Conservation (phyloP, 257 asterid genomes). For the Verbena officinalis region DNA sequence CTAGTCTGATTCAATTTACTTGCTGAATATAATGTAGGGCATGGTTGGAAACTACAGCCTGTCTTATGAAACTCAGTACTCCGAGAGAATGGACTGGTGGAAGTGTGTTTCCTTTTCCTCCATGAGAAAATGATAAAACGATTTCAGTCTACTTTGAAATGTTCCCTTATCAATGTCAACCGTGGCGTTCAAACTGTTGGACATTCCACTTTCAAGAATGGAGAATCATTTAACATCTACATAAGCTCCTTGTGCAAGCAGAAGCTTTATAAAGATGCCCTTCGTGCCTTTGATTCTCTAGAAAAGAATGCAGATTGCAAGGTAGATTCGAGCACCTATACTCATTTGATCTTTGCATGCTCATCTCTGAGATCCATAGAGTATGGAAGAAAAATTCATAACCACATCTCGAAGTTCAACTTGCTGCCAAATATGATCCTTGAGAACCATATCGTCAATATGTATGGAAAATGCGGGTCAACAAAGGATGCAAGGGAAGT, state of each 20-base stretch:
- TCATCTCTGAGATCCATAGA: conserved; percentile 56
- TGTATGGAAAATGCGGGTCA: conserved; percentile 81
- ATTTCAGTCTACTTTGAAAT: conserved; percentile 28
- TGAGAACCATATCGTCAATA: conserved; percentile 67
- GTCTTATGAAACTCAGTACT: neutral
- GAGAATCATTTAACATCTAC: conserved; percentile 43
- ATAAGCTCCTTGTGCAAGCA: conserved; percentile 60
- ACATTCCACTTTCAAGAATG: conserved; percentile 30
- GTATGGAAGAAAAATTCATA: conserved; percentile 53
- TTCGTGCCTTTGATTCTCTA: conserved; percentile 46
- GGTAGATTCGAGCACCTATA: conserved; percentile 55
- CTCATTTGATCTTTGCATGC: conserved; percentile 56
- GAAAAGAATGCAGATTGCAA: conserved; percentile 36
- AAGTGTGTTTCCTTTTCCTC: conserved; percentile 7
- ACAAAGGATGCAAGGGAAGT: conserved; percentile 57
- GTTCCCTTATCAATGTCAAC: conserved; percentile 22
- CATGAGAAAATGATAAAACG: conserved; percentile 45
- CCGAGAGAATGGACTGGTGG: conserved; percentile 14
- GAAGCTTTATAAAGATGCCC: conserved; percentile 55
- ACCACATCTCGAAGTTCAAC: conserved; percentile 45
- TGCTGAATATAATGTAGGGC: conserved; percentile 13
- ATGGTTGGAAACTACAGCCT: neutral
- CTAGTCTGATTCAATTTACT: neutral
- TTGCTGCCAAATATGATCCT: conserved; percentile 60
- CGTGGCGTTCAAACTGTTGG: conserved; percentile 30